Base-by-base conservation (phyloP, 1,139 yeast genomes). In the Yamadazyma buinensis region DNA sequence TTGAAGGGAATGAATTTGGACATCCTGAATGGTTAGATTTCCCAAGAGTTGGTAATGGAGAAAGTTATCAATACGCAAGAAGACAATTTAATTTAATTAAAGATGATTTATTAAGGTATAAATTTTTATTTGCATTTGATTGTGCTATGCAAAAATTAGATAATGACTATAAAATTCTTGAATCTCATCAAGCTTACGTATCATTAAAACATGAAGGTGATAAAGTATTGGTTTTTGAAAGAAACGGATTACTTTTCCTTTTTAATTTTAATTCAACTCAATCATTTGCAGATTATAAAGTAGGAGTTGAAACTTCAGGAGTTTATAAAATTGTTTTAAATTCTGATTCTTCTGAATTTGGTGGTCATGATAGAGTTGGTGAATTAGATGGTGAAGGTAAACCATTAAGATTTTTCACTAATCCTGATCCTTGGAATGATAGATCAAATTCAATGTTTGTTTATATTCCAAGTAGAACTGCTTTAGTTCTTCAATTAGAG, bases 21-120 rank as follows among this genome's bases (percentile, higher is more conserved):
- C 98, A 92, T 52, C 98, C 98, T 3, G 98, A 92, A 57, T 92
- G 98, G 98, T 73, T 92, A 32, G 98, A 92, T 59, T 92, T 92
- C 71, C 98, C 98, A 10, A 77, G 97, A 48, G 83, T 46, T 27
- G 97, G 96, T 30, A 92, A 92, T 58, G 72, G 73, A 25, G 90
- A 88, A 57, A 82, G 95, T 15, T 92, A 85, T 62, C 94, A 85
- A 59, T 92, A 92, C 54, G 96, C 97, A 7, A 77, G 97, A 54
- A 77, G 98, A 51, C 97, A 92, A 60, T 92, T 92, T 71, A 85
- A 85, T 51, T 71, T 92, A 48, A 77, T 84, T 26, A 81, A 84
- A 40, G 97, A 92, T 56, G 75, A 81, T 21, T 62, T 86, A 43
- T 69, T 92, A 49, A 75, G 95, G 44, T 92, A 92, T 65, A 77